Evolutionary conservation across 805 yeast genomes (phyloP), one percentile per base, ranked within the genome.

Genomic region (Suhomyces pyralidae): DNA sequence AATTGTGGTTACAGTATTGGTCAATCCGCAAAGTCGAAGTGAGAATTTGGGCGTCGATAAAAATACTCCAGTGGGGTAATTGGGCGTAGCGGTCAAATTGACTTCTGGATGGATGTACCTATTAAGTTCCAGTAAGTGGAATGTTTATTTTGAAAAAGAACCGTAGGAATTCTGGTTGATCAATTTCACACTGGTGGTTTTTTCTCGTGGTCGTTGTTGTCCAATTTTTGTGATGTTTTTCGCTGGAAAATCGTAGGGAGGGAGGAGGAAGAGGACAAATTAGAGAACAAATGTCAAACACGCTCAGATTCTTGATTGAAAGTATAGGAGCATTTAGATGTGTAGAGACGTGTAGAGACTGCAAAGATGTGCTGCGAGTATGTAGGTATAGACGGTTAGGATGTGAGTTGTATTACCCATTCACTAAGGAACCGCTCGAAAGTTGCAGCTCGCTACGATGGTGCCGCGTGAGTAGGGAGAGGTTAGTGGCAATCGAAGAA

Each of bases 191-290:
- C 14, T 24, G 20, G 15, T 45, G 5, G 15, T 24, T 30, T 45
- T 45, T 45, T 45, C 32, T 45, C 48, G 46, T 24, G 40, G 48
- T 45, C 48, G 48, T 45, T 36, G 48, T 45, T 45, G 48, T 30
- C 48, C 38, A 45, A 30, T 45, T 45, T 44, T 28, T 45, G 48
- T 45, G 48, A 45, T 28, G 40, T 32, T 32, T 32, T 22, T n/a
- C n/a, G n/a, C n/a, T 32, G 19, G 40, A 4, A 5, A 22, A 22
- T 22, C 3, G 40, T 17, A 32, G 40, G 48, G 26, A 40, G 26
- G 20, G n/a, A n/a, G n/a, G n/a, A n/a, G n/a, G n/a, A n/a, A n/a
- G n/a, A n/a, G n/a, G n/a, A n/a, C n/a, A n/a, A n/a, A n/a, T n/a
- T n/a, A n/a, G n/a, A n/a, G n/a, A n/a, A n/a, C n/a, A n/a, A n/a